phyloP scores from a whole-genome alignment of 805 yeast species.

The Kodamaea nitidulidarum region DNA sequence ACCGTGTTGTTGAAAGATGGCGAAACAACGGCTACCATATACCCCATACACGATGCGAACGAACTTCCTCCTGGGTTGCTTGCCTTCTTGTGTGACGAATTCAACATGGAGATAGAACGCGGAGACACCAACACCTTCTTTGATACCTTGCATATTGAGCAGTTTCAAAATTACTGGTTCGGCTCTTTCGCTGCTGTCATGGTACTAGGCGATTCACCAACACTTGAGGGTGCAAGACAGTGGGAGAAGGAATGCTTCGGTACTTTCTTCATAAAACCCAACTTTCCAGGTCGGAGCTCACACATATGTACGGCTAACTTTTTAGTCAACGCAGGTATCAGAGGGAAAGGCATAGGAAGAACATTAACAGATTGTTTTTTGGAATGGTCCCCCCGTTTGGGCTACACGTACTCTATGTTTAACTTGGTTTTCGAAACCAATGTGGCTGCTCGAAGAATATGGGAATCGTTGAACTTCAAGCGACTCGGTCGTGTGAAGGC shows the following conservation, averaged over 20 bases:
- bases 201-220: slow-evolving; percentile 69
- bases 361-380: slow-evolving; percentile 78
- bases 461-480: slow-evolving; percentile 73
- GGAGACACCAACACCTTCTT: slow-evolving; percentile 88
- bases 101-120: slow-evolving; percentile 84
- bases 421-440: slow-evolving; percentile 88
- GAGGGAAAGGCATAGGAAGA: slow-evolving; percentile 89
- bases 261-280: slow-evolving; percentile 77
- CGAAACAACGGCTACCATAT: slow-evolving; percentile 88
- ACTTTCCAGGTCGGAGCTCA: slow-evolving; percentile 88
- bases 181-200: slow-evolving; percentile 73
- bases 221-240: slow-evolving; percentile 50
- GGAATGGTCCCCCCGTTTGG: slow-evolving; percentile 88
- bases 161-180: slow-evolving; percentile 86
- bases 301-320: slow-evolving; percentile 91
- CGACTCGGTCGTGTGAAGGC: slow-evolving; percentile 75
- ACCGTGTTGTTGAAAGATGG: slow-evolving; percentile 82
- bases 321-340: slow-evolving; percentile 85
- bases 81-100: slow-evolving; percentile 84
- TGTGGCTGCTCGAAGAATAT: slow-evolving; percentile 71
- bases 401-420: slow-evolving; percentile 80
- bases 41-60: slow-evolving; percentile 67
- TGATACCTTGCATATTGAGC: slow-evolving; percentile 70
- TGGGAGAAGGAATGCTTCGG: slow-evolving; percentile 96
- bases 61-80: slow-evolving; percentile 75